Base-by-base conservation (phyloP, 306 rosid species). In the Dryas drummondii region DNA sequence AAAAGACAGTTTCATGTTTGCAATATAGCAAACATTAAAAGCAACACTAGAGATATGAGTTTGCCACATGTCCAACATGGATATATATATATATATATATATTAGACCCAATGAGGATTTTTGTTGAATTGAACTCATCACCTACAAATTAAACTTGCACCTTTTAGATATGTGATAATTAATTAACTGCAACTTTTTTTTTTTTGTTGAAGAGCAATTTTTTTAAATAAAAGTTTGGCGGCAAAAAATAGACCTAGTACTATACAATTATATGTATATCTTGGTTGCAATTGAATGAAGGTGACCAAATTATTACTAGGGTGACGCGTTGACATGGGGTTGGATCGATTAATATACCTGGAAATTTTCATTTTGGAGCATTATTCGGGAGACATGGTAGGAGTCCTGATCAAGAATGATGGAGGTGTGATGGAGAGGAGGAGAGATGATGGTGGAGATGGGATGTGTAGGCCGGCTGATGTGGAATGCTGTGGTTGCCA, bases 381-480 rank as follows among this genome's bases (percentile, higher is more conserved):
- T 91, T 14, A 91, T 79, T 68, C 77, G 73, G 40, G 96, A 84
- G 68, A 86, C 88, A 68, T 89, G 87, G 82, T 80, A 93, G 19
- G 98, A 70, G 64, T 86, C 86, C 71, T 88, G 93, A 68, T 90
- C 96, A n/a, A 90, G 91, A 66, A 92, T 85, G 71, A 90, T 81
- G 81, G 98, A 91, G 60, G 88, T 77, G 50, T 88, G 97, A 72
- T 86, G 93, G 65, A 88, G 96, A 19, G 94, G 90, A 73, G 90
- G 94, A 77, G 97, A 72, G 79, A 91, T 87, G 66, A 90, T 88
- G 79, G 89, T 81, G 44, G 98, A 91, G 50, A 88, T 86, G 51
- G 92, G 89, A 82, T 82, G 89, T 0, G 90, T 82, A 48, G 97
- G 96, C 68, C 91, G 84, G 46, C 73, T 88, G 49, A 91, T 78